phyloP scores from a whole-genome alignment of 1,284 basidiomycete genomes.

The Pulchroboletus neoregius region DNA sequence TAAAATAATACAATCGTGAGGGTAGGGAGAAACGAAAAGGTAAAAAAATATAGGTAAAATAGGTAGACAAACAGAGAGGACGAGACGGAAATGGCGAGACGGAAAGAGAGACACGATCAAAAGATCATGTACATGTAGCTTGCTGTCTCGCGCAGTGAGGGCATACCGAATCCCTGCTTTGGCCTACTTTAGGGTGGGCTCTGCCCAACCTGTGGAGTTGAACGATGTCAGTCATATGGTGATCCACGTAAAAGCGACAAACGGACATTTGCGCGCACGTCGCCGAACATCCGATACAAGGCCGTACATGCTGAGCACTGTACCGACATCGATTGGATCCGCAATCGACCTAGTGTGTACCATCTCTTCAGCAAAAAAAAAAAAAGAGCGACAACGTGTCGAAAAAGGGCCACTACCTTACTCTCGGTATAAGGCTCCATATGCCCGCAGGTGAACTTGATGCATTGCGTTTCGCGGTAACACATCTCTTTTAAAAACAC shows the following conservation, averaged over 20 bases:
- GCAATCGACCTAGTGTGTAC: constrained; percentile 37
- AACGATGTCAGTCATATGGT: constrained; percentile 8
- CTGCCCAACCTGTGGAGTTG: constrained; percentile 19
- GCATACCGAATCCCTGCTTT: constrained; percentile 21
- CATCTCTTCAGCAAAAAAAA: not conserved
- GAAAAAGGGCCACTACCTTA: constrained; percentile 21
- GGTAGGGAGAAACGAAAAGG: too few relatives aligned
- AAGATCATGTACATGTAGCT: too few relatives aligned
- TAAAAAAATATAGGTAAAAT: too few relatives aligned
- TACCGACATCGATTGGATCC: constrained; percentile 38
- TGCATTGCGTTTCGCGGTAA: constrained; percentile 29
- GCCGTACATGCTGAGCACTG: constrained; percentile 33
- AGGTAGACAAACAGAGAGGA: too few relatives aligned
- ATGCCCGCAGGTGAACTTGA: constrained; percentile 24
- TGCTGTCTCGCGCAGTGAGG: constrained; percentile 22
- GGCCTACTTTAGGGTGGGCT: constrained; percentile 21
- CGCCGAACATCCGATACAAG: constrained; percentile 34
- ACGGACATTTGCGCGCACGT: constrained; percentile 38
- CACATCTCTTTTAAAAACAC: constrained; percentile 29
- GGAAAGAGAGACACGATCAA: too few relatives aligned
- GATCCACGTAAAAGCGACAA: too few relatives aligned
- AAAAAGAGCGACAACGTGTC: too few relatives aligned
- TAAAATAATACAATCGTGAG: constrained; percentile 23
- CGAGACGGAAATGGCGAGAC: too few relatives aligned
- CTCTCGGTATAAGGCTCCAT: constrained; percentile 26